phyloP scores from a whole-genome alignment of 306 rosid genomes.

The Begonia fuchsioides region DNA sequence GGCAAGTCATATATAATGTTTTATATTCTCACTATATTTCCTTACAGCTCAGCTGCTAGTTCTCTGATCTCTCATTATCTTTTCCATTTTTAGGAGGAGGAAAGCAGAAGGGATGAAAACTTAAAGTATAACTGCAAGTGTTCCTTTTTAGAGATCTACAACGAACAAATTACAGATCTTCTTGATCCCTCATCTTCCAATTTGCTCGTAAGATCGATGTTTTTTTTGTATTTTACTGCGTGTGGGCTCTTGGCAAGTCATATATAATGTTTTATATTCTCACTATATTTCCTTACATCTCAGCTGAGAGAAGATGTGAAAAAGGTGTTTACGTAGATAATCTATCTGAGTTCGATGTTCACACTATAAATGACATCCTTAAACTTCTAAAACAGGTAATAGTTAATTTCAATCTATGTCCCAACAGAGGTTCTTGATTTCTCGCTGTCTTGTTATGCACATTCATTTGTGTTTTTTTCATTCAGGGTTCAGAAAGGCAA shows the following conservation, averaged over 20 bases:
- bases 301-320: slow-evolving; percentile 91
- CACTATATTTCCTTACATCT: slow-evolving; percentile 5
- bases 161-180: slow-evolving; percentile 87
- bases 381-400: slow-evolving; percentile 72
- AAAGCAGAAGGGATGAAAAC: slow-evolving; percentile 76
- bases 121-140: slow-evolving; percentile 89
- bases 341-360: slow-evolving; percentile 81
- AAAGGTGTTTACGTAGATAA: slow-evolving; percentile 92
- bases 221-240: background rate
- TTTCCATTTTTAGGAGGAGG: slow-evolving; percentile 71
- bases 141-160: slow-evolving; percentile 92
- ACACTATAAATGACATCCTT: slow-evolving; percentile 60
- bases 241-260: no score
- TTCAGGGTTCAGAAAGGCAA: slow-evolving; percentile 92
- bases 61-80: slow-evolving; percentile 2
- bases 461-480: slow-evolving; percentile 18
- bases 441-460: slow-evolving; percentile 1
- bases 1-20: no score
- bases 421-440: background rate
- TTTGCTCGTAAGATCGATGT: slow-evolving; percentile 55
- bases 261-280: background rate
- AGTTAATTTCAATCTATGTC: no score
- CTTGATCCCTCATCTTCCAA: slow-evolving; percentile 82
- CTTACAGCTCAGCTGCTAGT: background rate
- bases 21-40: background rate